phyloP scores from a whole-genome alignment of 2,329 filamentous ascomycete species.

The Sphaceloma murrayae region DNA sequence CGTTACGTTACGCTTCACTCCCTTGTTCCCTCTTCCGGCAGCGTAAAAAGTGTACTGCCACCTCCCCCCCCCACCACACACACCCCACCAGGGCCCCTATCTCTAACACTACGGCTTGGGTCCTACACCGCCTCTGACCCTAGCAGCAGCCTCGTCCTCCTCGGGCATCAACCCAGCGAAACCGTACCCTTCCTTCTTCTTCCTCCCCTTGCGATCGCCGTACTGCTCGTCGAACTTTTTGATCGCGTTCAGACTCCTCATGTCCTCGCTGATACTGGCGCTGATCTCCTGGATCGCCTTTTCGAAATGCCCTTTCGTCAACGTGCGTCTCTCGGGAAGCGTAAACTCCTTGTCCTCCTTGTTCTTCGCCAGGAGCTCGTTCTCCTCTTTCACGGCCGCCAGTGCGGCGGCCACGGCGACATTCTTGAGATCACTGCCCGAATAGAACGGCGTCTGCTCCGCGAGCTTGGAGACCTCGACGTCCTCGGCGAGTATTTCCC shows the following conservation, averaged over 20 bases:
- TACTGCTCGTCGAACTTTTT: constrained; percentile 94
- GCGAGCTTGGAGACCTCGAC: constrained; percentile 57
- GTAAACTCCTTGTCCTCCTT: constrained; percentile 38
- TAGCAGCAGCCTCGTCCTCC: constrained; percentile 26
- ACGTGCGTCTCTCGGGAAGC: constrained; percentile 59
- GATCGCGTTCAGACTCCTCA: constrained; percentile 75
- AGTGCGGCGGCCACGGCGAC: constrained; percentile 70
- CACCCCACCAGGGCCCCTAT: too few relatives aligned
- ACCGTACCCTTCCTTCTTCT: constrained; percentile 29
- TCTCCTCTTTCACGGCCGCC: constrained; percentile 68
- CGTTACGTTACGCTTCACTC: too few relatives aligned
- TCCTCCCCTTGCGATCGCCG: constrained; percentile 64
- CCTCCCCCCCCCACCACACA: neutral
- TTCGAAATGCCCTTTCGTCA: constrained; percentile 67
- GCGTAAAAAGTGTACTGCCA: neutral
- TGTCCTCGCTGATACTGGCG: constrained; percentile 88
- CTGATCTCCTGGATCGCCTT: constrained; percentile 80
- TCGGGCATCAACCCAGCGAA: constrained; percentile 24
- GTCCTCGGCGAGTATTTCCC: constrained; percentile 51
- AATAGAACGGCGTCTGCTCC: constrained; percentile 63
- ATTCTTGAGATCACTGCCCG: constrained; percentile 76
- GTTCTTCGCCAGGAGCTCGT: constrained; percentile 31
- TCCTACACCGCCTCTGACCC: constrained; percentile 22
- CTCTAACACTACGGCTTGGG: constrained; percentile 14
- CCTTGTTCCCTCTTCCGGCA: too few relatives aligned